Percentiles rank a stretch among this genome's conserved stretches.
Conservation (phyloP, 805 yeast species). For the Candida suzukii region DNA sequence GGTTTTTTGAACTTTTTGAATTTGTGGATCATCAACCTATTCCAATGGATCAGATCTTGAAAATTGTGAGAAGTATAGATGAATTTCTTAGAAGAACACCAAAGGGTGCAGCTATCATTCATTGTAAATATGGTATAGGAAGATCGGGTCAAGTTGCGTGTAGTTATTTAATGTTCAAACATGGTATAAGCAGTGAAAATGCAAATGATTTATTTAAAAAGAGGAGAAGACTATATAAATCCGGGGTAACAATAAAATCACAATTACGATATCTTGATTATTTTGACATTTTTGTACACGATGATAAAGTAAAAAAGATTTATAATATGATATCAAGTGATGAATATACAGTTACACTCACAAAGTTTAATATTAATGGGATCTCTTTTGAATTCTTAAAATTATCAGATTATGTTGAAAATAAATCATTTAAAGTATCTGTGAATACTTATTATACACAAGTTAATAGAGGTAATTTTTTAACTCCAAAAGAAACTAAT, state of each 20-base stretch:
- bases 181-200: constrained; percentile 27
- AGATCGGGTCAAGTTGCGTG: constrained; percentile 74
- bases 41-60: constrained; percentile 44
- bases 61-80: constrained; percentile 37
- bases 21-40: constrained; percentile 79
- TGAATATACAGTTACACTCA: neutral
- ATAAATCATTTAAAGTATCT: neutral
- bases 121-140: constrained; percentile 91
- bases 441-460: neutral
- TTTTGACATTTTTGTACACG: constrained; percentile 15
- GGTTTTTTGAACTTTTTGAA: constrained; percentile 38
- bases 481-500: no score
- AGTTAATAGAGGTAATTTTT: no score
- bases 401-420: neutral
- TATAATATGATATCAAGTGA: neutral
- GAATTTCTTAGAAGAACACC: constrained; percentile 29
- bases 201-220: constrained; percentile 49
- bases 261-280: constrained; percentile 66
- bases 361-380: neutral
- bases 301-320: neutral
- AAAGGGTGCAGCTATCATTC: constrained; percentile 51
- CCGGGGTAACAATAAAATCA: constrained; percentile 65
- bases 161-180: constrained; percentile 56
- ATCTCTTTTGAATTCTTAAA: neutral
- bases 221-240: constrained; percentile 46